Base-by-base conservation (phyloP, 768 basidiomycete genomes). In the Collybia sordida region DNA sequence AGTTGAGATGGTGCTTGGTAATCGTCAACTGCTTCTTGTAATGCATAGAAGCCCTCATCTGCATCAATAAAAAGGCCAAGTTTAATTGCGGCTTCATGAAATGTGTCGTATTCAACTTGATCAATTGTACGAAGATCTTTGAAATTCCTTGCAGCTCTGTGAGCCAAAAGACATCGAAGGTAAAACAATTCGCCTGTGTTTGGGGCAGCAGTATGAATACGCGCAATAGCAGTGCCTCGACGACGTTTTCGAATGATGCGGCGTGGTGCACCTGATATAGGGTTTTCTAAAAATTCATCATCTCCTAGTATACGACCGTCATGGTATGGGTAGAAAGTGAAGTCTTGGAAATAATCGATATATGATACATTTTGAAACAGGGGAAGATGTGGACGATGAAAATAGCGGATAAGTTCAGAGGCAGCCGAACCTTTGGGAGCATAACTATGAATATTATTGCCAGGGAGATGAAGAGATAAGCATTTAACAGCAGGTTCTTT, bases 91-190 rank as follows among this genome's bases (percentile, higher is more conserved):
- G 59, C 55, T 12, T 54, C 57, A 36, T 71, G 64, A 42, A 49
- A 64, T 0, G 63, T 61, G 5, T 14, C 3, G 40, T 53, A 52
- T 0, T 42, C 12, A 0, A 53, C 11, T 19, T 59, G 49, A 49
- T 63, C 28, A 15, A 66, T 22, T 2, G 59, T 59, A 39, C 59
- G 17, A 28, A 63, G 38, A 49, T 71, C 59, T 3, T 35, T n/a
- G 25, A 57, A 49, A 47, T 48, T 25, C 42, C 23, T 12, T 9
- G 45, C 60, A 47, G 58, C 34, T 1, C 40, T 15, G 11, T 62
- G 47, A 1, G 14, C 21, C 21, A 39, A 19, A n/a, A 39, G 21
- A 19, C 37, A 39, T n/a, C 37, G 15, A 7, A 39, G 37, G 15
- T 39, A 39, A 15, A 39, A 39, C n/a, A 39, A 19, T 39, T 39